These are phyloP conservation scores for Lactarius pseudohatsudake DNA, from an alignment of 768 basidiomycete genomes.

Conservation along the genomic window DNA sequence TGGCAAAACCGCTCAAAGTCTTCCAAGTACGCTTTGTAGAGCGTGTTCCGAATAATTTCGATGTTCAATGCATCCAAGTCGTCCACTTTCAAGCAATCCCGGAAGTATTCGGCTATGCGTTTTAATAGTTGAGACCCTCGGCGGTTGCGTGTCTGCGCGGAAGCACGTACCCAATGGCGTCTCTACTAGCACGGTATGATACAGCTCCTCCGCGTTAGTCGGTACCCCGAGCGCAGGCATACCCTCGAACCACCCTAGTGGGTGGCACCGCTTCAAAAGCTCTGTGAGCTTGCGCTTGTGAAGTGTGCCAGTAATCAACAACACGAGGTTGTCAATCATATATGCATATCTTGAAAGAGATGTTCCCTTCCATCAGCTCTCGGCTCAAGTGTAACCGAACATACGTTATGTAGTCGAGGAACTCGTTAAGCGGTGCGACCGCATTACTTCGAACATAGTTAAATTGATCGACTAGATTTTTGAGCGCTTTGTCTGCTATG, in stretches of 20 bases:
- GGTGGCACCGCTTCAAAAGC: constrained; percentile 93
- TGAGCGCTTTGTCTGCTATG: constrained; percentile 95
- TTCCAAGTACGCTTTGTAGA: constrained; percentile 98
- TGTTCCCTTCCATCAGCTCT: constrained; percentile 11
- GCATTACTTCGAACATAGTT: constrained; percentile 90
- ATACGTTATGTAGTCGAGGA: constrained; percentile 97
- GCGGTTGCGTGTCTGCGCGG: not conserved
- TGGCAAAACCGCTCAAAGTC: constrained; percentile 88
- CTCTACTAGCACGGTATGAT: constrained; percentile 95
- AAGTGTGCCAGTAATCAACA: constrained; percentile 94
- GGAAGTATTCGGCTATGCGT: constrained; percentile 85
- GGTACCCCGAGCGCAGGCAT: constrained; percentile 99
- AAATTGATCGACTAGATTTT: constrained; percentile 95
- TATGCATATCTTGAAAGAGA: constrained; percentile 75
- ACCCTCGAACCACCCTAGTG: constrained; percentile 94
- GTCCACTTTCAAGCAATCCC: constrained; percentile 89
- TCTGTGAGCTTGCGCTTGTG: constrained; percentile 98
- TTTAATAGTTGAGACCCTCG: not conserved
- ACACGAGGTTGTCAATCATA: constrained; percentile 99
- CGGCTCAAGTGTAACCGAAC: constrained; percentile 35
- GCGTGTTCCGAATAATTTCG: constrained; percentile 98
- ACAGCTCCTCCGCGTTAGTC: constrained; percentile 97
- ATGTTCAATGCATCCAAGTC: constrained; percentile 99
- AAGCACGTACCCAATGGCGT: constrained; percentile 85
- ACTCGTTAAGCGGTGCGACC: constrained; percentile 85